A percentile compares a stretch with the other conserved stretches of the same genome.
Evolutionary conservation across 2,329 filamentous ascomycete species (phyloP).

Genomic region (Lasiodiplodia gonubiensis): DNA sequence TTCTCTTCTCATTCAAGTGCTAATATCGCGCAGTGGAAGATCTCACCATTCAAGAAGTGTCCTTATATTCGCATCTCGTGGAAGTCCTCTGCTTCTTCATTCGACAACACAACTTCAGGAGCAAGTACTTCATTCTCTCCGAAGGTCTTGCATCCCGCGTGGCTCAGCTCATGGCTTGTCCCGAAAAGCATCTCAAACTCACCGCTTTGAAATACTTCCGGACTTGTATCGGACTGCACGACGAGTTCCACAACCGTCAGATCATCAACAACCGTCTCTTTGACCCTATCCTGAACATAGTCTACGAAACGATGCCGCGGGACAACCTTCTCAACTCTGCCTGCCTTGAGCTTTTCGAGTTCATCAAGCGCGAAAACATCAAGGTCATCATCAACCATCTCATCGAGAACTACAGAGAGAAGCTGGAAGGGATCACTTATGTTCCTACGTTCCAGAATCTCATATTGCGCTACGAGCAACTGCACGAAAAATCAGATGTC

Average conservation of each 20-base stretch:
- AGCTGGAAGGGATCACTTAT: conserved; percentile 76
- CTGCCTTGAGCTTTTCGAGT: conserved; percentile 91
- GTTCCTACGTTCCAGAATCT: conserved; percentile 83
- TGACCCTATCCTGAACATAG: conserved; percentile 81
- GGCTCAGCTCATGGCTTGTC: conserved; percentile 78
- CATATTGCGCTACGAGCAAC: conserved; percentile 78
- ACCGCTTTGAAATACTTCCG: conserved; percentile 94
- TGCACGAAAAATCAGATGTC: conserved; percentile 63
- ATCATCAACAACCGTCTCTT: conserved; percentile 82
- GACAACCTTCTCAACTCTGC: conserved; percentile 95
- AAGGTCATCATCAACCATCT: conserved; percentile 84
- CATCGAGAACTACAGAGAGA: conserved; percentile 82
- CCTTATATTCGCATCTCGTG: conserved; percentile 88
- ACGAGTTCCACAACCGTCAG: conserved; percentile 89
- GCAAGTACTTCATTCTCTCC: conserved; percentile 84
- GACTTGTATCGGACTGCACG: conserved; percentile 80
- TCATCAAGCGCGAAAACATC: conserved; percentile 66
- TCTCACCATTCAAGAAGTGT: conserved; percentile 81
- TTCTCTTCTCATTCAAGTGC: background rate
- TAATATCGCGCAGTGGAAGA: conserved; percentile 60
- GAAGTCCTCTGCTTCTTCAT: conserved; percentile 95
- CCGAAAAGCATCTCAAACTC: conserved; percentile 90
- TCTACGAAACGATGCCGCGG: conserved; percentile 83
- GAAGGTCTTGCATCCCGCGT: conserved; percentile 80
- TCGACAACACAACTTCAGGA: conserved; percentile 82